These are phyloP conservation scores for Durio zibethinus DNA, from an alignment of 345 rosid species.

Conservation along the genomic window DNA sequence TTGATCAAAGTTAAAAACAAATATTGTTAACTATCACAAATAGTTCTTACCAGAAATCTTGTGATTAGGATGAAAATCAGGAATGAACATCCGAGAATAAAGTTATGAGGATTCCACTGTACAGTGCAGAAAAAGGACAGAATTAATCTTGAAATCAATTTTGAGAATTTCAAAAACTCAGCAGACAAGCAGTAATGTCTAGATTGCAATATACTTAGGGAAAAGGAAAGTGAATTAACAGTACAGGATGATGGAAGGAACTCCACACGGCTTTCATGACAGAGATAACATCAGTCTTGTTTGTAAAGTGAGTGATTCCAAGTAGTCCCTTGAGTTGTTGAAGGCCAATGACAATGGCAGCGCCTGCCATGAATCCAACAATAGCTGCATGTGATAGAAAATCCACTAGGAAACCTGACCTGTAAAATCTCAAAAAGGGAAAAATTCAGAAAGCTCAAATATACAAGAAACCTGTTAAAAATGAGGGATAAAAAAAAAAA, in stretches of 20 bases:
- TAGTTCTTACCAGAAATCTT: slow-evolving; percentile 56
- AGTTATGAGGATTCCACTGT: slow-evolving; percentile 64
- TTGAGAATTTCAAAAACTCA: background rate
- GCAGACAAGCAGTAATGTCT: background rate
- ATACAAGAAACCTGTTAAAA: background rate
- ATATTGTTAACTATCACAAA: background rate
- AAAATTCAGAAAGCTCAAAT: background rate
- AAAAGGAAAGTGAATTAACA: slow-evolving; percentile 6
- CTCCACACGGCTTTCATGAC: slow-evolving; percentile 62
- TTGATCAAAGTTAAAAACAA: background rate
- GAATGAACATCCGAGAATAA: slow-evolving; percentile 59
- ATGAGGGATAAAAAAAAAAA: background rate
- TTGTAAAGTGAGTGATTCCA: slow-evolving; percentile 69
- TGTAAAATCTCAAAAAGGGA: slow-evolving; percentile 9
- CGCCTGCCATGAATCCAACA: slow-evolving; percentile 95
- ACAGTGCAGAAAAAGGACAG: background rate
- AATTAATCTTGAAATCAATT: background rate
- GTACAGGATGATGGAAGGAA: slow-evolving; percentile 66
- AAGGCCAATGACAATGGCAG: slow-evolving; percentile 87
- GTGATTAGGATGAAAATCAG: slow-evolving; percentile 56
- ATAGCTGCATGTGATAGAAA: slow-evolving; percentile 81
- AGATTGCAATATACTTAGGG: background rate
- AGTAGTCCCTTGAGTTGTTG: slow-evolving; percentile 88
- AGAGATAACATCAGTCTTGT: slow-evolving; percentile 73
- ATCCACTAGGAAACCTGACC: slow-evolving; percentile 90